These are phyloP conservation scores for Gossypium arboreum DNA, from an alignment of 345 rosid genomes.

Conservation along the genomic window DNA sequence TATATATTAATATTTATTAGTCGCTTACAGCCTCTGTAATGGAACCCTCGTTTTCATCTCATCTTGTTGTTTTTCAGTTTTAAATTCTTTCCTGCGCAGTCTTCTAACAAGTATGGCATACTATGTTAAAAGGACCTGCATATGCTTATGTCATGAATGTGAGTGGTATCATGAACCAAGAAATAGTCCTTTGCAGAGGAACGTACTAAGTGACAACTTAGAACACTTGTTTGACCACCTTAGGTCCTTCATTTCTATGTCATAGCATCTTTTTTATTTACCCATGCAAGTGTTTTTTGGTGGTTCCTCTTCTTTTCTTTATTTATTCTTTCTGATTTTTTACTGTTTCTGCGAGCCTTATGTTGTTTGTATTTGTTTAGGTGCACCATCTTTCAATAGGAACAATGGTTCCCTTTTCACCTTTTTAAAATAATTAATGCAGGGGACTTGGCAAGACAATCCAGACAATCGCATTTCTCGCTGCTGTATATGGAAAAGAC, in stretches of 20 bases:
- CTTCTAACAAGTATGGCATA: background rate
- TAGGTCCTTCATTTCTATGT: background rate
- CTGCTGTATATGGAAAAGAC: constrained; percentile 80
- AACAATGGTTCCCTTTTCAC: background rate
- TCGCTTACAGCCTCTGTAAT: background rate
- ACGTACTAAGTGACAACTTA: background rate
- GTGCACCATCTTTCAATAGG: background rate
- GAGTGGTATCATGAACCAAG: background rate
- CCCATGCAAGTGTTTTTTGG: background rate
- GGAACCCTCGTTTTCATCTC: background rate
- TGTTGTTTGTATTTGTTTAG: background rate
- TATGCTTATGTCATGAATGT: background rate
- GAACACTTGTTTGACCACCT: background rate
- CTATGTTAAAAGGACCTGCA: background rate
- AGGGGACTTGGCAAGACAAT: constrained; percentile 99
- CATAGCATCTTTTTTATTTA: background rate
- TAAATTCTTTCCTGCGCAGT: background rate
- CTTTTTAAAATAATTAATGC: background rate
- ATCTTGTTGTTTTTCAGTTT: background rate
- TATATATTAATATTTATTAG: background rate
- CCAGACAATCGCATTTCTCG: constrained; percentile 89
- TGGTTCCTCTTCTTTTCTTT: background rate
- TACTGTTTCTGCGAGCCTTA: background rate
- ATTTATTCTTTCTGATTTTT: background rate
- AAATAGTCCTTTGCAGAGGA: background rate